phyloP scores from a whole-genome alignment of 345 rosid genomes.

The Lepidium africanum region DNA sequence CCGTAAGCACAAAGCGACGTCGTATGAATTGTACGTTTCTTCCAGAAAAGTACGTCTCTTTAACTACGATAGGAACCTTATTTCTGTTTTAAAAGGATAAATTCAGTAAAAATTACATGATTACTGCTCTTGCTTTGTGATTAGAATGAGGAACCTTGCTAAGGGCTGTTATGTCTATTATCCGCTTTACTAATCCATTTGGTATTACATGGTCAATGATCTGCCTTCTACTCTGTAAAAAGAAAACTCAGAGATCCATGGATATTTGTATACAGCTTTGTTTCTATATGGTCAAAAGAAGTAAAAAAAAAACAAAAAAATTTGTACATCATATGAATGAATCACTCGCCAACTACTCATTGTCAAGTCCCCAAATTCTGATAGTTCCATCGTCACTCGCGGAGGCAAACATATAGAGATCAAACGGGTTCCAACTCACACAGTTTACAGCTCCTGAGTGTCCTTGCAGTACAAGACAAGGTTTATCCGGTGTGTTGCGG shows the following conservation, averaged over 20 bases:
- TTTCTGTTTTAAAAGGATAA: background rate
- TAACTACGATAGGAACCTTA: background rate
- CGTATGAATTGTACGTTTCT: no score
- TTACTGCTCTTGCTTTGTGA: background rate
- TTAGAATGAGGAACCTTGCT: background rate
- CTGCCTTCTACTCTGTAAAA: no score
- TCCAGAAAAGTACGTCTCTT: no score
- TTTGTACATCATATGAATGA: no score
- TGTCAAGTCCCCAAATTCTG: constrained; percentile 54
- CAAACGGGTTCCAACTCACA: constrained; percentile 51
- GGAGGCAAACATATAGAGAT: constrained; percentile 56
- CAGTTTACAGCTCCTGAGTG: constrained; percentile 53
- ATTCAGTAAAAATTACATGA: background rate
- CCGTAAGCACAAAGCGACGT: no score
- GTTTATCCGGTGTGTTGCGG: constrained; percentile 11
- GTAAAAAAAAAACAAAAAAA: no score
- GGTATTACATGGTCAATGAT: background rate
- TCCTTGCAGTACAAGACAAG: constrained; percentile 31
- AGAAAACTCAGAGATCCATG: no score
- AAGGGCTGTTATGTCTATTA: background rate
- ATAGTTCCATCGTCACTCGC: constrained; percentile 55
- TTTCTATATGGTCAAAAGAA: no score
- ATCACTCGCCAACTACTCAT: background rate
- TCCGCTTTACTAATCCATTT: background rate
- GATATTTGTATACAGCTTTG: no score